phyloP scores from a whole-genome alignment of 169 alveolate species.

The Cryptosporidium meleagridis region DNA sequence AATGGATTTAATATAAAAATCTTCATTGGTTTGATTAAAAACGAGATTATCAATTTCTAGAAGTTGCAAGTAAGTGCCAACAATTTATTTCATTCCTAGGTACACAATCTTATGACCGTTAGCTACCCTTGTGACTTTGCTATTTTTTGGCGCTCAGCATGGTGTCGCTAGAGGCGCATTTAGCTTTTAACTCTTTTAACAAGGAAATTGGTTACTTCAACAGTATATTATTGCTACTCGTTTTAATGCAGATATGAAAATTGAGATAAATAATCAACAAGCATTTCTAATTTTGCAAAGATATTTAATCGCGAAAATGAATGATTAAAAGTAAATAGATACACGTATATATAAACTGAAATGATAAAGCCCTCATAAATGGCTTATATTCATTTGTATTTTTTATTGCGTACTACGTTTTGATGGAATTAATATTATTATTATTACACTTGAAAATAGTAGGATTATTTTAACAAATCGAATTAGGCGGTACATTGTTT shows the following conservation, averaged over 20 bases:
- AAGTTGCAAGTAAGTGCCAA: neutral
- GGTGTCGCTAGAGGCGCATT: constrained; percentile 6
- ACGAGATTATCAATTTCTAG: neutral
- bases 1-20: neutral
- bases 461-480: neutral
- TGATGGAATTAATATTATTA: neutral
- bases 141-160: neutral
- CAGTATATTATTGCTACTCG: neutral
- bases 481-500: constrained; percentile 44
- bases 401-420: neutral
- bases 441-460: neutral
- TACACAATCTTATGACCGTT: neutral
- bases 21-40: neutral
- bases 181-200: neutral
- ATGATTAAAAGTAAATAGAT: too few relatives aligned
- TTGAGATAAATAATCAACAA: too few relatives aligned
- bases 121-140: neutral
- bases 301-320: too few relatives aligned
- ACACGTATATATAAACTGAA: neutral
- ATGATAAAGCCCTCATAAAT: too few relatives aligned
- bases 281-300: neutral
- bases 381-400: too few relatives aligned
- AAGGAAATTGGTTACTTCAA: too few relatives aligned
- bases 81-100: neutral
- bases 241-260: too few relatives aligned